Evolutionary conservation across 169 alveolate genomes (phyloP).

Genomic region (Cytauxzoon felis): DNA sequence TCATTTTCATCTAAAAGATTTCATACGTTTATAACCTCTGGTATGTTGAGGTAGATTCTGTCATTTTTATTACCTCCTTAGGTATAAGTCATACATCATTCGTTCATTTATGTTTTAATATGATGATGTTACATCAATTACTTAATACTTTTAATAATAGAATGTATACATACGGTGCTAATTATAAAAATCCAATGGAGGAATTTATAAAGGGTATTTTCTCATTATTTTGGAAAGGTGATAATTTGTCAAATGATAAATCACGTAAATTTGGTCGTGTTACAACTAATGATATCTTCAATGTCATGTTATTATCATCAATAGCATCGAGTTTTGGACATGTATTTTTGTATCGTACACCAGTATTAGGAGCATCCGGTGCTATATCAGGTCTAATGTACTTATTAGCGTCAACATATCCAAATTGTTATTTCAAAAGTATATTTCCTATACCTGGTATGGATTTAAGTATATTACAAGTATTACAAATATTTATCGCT

Average conservation of each 20-base stretch:
- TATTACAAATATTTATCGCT: slow-evolving; percentile 66
- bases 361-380: slow-evolving; percentile 76
- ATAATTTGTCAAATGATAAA: background rate
- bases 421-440: slow-evolving; percentile 66
- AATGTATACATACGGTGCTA: slow-evolving; percentile 7
- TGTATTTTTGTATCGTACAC: slow-evolving; percentile 45
- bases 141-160: slow-evolving; percentile 20
- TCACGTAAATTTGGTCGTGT: slow-evolving; percentile 2
- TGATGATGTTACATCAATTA: slow-evolving; percentile 52
- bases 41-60: slow-evolving; percentile 39
- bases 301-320: slow-evolving; percentile 40
- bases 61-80: background rate
- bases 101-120: slow-evolving; percentile 35
- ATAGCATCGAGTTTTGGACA: slow-evolving; percentile 51
- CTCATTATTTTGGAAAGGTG: slow-evolving; percentile 5
- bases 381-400: slow-evolving; percentile 72
- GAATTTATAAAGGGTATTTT: slow-evolving; percentile 1
- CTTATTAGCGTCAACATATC: slow-evolving; percentile 67
- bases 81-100: slow-evolving; percentile 53
- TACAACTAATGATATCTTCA: slow-evolving; percentile 33
- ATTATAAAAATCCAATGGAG: background rate
- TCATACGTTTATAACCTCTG: slow-evolving; percentile 69
- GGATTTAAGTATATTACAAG: slow-evolving; percentile 65
- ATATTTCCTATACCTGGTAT: slow-evolving; percentile 73
- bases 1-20: slow-evolving; percentile 49